Conservation (phyloP, 441 rosid genomes). For the Syzygium malaccense region DNA sequence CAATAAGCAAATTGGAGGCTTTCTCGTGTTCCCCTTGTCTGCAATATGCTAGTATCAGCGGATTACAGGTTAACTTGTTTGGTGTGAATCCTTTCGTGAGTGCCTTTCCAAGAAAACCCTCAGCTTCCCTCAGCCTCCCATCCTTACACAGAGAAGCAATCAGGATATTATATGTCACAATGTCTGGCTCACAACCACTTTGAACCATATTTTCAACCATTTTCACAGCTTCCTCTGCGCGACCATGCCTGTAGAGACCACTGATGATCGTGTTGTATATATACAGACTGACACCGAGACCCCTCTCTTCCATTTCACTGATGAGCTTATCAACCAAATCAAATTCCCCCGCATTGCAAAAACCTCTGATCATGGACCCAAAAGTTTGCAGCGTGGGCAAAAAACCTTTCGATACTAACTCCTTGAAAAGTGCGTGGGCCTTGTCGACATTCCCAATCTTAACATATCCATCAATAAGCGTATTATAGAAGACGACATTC, state of each 20-base stretch:
- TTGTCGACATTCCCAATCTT: constrained; percentile 36
- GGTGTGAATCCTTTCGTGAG: constrained; percentile 37
- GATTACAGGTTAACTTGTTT: constrained; percentile 48
- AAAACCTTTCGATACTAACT: constrained; percentile 63
- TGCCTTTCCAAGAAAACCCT: constrained; percentile 50
- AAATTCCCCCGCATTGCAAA: constrained; percentile 53
- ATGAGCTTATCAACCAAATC: constrained; percentile 43
- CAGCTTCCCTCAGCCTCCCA: constrained; percentile 46
- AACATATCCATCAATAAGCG: constrained; percentile 65
- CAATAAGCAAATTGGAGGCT: constrained; percentile 50
- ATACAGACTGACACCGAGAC: constrained; percentile 33
- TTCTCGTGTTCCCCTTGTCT: constrained; percentile 35
- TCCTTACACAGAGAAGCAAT: constrained; percentile 50
- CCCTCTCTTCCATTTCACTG: constrained; percentile 63
- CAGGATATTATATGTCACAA: constrained; percentile 54
- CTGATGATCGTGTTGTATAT: constrained; percentile 51
- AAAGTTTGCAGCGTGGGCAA: constrained; percentile 63
- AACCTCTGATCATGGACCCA: constrained; percentile 57
- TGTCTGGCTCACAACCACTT: constrained; percentile 57
- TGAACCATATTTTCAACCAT: constrained; percentile 39
- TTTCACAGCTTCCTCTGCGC: constrained; percentile 26
- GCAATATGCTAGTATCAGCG: constrained; percentile 48
- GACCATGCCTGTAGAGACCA: constrained; percentile 48
- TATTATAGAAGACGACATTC: constrained; percentile 68
- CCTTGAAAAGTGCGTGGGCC: constrained; percentile 44